Evolutionary conservation across 2,329 filamentous ascomycete species (phyloP).

Genomic region (Pseudogymnoascus sp.): DNA sequence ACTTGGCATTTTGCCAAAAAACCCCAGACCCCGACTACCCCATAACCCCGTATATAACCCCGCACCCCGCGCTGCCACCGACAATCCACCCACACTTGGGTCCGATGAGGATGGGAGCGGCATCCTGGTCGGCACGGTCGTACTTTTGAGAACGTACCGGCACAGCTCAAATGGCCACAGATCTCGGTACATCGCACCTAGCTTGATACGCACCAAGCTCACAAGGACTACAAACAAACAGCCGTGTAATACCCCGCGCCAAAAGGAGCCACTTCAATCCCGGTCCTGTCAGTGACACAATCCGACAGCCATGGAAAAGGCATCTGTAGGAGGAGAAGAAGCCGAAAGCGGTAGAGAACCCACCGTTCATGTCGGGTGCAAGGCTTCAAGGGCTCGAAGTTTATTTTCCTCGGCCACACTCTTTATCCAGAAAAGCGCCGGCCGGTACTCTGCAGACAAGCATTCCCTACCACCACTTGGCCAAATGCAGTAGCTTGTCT

Average conservation of each 20-base stretch:
- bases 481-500: not conserved
- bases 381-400: not conserved
- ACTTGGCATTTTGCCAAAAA: slow-evolving; percentile 4
- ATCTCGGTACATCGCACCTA: not conserved
- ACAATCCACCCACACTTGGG: not conserved
- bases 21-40: not conserved
- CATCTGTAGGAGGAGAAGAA: not conserved
- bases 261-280: not conserved
- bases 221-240: not conserved
- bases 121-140: not conserved
- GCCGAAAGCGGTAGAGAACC: not conserved
- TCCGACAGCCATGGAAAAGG: not conserved
- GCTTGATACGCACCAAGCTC: not conserved
- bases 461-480: not conserved
- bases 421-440: slow-evolving; percentile 6
- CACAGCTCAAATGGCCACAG: not conserved
- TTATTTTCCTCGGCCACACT: slow-evolving; percentile 2
- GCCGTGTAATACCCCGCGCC: slow-evolving; percentile 3
- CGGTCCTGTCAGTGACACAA: not conserved
- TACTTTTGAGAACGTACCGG: not conserved
- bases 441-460: not conserved
- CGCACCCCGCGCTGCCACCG: not conserved
- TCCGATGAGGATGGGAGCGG: not conserved
- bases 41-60: not conserved
- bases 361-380: not conserved